Evolutionary conservation across 2,329 filamentous ascomycete species (phyloP), one percentile per base, ranked within the genome.

Genomic region (Aureobasidium sp.): DNA sequence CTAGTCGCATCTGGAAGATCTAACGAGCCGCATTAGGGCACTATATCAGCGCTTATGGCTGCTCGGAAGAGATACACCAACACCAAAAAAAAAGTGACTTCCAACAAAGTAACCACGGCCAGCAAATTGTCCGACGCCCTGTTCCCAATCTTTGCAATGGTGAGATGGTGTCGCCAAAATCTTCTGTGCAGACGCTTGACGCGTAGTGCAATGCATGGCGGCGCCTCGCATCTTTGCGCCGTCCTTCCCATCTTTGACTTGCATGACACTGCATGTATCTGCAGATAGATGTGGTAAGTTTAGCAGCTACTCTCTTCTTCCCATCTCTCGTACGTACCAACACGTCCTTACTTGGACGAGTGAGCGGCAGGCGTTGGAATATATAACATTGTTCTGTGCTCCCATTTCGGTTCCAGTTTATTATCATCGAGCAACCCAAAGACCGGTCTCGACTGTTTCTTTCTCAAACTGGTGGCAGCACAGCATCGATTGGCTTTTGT

Each of bases 241-340:
- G 19, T 27, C 29, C 31, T 19, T 39, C 24, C 42, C 42, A 42
- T 58, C 42, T 58, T 58, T 58, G 54, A 37, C 54, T 47, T 58
- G 54, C 54, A 58, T 58, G 54, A 45, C 54, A 58, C n/a, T 58
- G 54, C 54, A 58, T 57, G 53, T 33, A 24, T 57, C 12, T 57
- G 27, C 53, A 45, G 53, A 35, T 45, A 19, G 53, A 44, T 27
- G 27, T 42, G 29, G 45, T 48, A 58, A 47, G 42, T 58, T 58
- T 58, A 58, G 54, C 29, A 48, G 33, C 27, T n/a, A 31, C n/a
- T 12, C 19, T 22, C 22, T 24, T 56, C 29, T 50, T 35, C 24
- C 22, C 27, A 33, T 37, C 42, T 58, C 33, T 48, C 40, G 31
- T 58, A 27, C 31, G 42, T 48, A 58, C 42, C 54, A 45, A 57